Base-by-base conservation (phyloP, 2,329 filamentous ascomycete genomes). In the Knoxdaviesia proteae region DNA sequence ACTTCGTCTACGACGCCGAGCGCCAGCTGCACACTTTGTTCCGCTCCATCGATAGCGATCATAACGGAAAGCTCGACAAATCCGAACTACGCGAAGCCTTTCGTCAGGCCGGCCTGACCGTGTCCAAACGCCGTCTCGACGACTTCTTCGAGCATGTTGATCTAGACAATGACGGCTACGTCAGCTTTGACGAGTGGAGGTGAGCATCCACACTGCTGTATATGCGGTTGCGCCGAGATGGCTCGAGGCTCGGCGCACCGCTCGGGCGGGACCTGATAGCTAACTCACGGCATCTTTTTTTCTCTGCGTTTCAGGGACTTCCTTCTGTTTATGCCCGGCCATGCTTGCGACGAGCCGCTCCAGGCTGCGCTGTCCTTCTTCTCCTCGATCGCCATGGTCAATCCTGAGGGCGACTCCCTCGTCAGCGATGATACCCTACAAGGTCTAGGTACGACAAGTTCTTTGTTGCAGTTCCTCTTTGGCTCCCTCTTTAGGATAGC, bases 111-210 rank as follows among this genome's bases (percentile, higher is more conserved):
- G 87, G 87, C 34, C 67, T 98, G 41, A 70, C 75, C 6, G 79
- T 96, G 8, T 80, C 86, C 29, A 76, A 68, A 50, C 72, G 77
- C 43, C 81, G 84, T 54, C 64, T 98, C 39, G 73, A 84, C 48
- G 72, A 77, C 48, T 96, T 98, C 63, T 94, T 98, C 56, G 64
- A 72, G 49, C 80, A 94, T 56, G 80, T 98, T 52, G 90, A 98
- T 58, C 70, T 74, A 55, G 88, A 98, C 61, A 73, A 79, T 51
- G 87, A 98, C 57, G 86, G 86, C 40, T 75, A 65, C 48, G 93
- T 96, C 51, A 86, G 71, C 48, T 96, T 93, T 60, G 77, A 84
- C 50, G 90, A 98, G 69, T 96, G 90, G 90, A 79, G 88, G 88
- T 94, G 75, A 61, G 79, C 66, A 45, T n/a, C 31, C 41, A 20